phyloP scores from a whole-genome alignment of 805 yeast genomes.

The Saturnispora zaruensis region DNA sequence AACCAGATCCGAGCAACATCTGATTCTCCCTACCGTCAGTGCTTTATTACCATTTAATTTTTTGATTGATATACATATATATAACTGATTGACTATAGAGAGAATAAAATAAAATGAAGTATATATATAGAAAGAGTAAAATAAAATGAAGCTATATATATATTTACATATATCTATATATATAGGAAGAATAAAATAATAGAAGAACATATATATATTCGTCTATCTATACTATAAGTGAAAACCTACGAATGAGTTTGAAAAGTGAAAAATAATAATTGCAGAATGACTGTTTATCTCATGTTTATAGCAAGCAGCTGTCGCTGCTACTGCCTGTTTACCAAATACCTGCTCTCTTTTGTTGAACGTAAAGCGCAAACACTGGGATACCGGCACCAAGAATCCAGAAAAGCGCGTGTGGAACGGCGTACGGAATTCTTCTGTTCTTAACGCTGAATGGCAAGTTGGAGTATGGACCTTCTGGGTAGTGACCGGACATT shows the following conservation, averaged over 20 bases:
- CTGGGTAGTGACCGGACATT: slow-evolving; percentile 40
- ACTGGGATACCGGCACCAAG: slow-evolving; percentile 71
- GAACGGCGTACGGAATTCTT: slow-evolving; percentile 77
- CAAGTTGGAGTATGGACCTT: slow-evolving; percentile 83
- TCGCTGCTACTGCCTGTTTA: slow-evolving; percentile 15
- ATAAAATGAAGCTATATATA: too few relatives aligned
- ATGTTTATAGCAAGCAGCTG: not conserved
- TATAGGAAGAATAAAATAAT: not conserved
- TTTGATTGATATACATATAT: not conserved
- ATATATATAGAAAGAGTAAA: too few relatives aligned
- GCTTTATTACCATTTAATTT: not conserved
- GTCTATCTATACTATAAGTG: not conserved
- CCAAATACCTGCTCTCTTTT: slow-evolving; percentile 74
- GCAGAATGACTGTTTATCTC: not conserved
- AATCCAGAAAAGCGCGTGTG: slow-evolving; percentile 72
- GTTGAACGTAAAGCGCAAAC: slow-evolving; percentile 68
- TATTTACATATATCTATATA: not conserved
- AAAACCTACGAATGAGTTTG: not conserved
- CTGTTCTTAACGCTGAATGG: slow-evolving; percentile 94
- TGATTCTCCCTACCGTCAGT: too few relatives aligned
- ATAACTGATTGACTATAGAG: too few relatives aligned
- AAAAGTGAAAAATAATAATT: not conserved
- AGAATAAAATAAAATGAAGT: not conserved
- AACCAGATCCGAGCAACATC: too few relatives aligned
- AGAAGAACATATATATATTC: not conserved